Percentiles rank a stretch among this genome's conserved stretches.
These are phyloP conservation scores for Tulasnella sp. DNA, from an alignment of 768 basidiomycete species.

Conservation along the genomic window DNA sequence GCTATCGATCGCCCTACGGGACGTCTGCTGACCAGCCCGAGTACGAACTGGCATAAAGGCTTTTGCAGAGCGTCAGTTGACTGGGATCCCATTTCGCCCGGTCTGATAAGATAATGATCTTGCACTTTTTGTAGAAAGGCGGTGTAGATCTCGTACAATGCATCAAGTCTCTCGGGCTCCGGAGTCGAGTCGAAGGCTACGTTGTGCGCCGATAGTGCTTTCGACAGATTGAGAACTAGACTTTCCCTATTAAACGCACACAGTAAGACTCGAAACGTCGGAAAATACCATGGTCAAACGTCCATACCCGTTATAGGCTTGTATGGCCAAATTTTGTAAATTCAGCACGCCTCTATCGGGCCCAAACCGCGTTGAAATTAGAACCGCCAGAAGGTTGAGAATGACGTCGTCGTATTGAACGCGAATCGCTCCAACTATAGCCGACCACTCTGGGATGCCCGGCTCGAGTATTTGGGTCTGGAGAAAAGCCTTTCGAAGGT, in stretches of 20 bases:
- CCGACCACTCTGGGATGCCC: background rate
- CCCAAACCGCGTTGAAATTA: background rate
- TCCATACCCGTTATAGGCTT: background rate
- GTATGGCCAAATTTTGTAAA: background rate
- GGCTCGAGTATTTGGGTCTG: background rate
- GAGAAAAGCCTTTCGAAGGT: background rate
- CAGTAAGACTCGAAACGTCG: background rate
- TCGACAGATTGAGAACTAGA: background rate
- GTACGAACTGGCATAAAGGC: too few relatives aligned
- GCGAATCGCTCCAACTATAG: background rate
- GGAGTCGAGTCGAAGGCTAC: background rate
- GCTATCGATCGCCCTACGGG: too few relatives aligned
- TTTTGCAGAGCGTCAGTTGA: too few relatives aligned
- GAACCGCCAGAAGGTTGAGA: background rate
- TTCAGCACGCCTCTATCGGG: background rate
- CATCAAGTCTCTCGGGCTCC: too few relatives aligned
- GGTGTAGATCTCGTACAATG: too few relatives aligned
- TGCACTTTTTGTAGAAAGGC: too few relatives aligned
- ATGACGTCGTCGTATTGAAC: background rate
- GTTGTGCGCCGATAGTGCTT: background rate
- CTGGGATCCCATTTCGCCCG: too few relatives aligned
- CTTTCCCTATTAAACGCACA: background rate
- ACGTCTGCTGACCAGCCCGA: too few relatives aligned
- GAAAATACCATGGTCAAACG: background rate
- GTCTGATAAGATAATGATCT: too few relatives aligned